Percentiles rank a stretch among this genome's conserved stretches.
These are phyloP conservation scores for Leccinum ponderosum DNA, from an alignment of 1,284 basidiomycete species.

Conservation along the genomic window DNA sequence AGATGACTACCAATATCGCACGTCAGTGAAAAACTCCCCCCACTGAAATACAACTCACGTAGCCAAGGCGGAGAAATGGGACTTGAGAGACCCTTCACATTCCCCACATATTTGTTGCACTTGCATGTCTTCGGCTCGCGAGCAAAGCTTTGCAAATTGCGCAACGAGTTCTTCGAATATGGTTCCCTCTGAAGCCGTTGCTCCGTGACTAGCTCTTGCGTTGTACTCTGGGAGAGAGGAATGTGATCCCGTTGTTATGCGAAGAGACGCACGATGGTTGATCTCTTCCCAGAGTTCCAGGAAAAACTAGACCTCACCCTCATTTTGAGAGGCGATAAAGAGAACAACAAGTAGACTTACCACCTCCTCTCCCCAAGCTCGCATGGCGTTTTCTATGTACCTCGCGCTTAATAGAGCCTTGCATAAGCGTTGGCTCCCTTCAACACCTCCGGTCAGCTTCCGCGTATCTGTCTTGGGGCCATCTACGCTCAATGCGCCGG, in stretches of 20 bases:
- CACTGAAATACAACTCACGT: conserved; percentile 34
- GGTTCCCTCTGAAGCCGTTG: conserved; percentile 51
- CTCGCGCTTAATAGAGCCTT: conserved; percentile 81
- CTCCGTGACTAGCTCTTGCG: background rate
- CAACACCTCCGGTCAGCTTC: conserved; percentile 72
- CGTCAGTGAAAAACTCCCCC: conserved; percentile 4
- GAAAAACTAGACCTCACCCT: conserved; percentile 66
- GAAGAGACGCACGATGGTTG: conserved; percentile 54
- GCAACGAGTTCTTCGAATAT: conserved; percentile 76
- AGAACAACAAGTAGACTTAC: conserved; percentile 45
- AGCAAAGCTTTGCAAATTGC: conserved; percentile 60
- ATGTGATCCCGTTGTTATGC: conserved; percentile 48
- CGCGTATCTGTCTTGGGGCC: conserved; percentile 56
- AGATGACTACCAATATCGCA: conserved; percentile 17
- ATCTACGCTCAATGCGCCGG: conserved; percentile 74
- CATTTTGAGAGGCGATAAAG: background rate
- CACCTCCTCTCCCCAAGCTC: conserved; percentile 83
- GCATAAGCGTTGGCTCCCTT: conserved; percentile 78
- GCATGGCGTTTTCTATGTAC: conserved; percentile 68
- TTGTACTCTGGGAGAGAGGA: conserved; percentile 50
- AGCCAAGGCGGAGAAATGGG: conserved; percentile 57
- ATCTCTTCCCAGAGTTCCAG: conserved; percentile 85
- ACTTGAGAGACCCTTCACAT: conserved; percentile 71
- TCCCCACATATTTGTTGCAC: conserved; percentile 79
- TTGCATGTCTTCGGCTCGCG: conserved; percentile 83